Evolutionary conservation across 495 filamentous ascomycete genomes (phyloP).

Genomic region (Pyrenula aspistea): DNA sequence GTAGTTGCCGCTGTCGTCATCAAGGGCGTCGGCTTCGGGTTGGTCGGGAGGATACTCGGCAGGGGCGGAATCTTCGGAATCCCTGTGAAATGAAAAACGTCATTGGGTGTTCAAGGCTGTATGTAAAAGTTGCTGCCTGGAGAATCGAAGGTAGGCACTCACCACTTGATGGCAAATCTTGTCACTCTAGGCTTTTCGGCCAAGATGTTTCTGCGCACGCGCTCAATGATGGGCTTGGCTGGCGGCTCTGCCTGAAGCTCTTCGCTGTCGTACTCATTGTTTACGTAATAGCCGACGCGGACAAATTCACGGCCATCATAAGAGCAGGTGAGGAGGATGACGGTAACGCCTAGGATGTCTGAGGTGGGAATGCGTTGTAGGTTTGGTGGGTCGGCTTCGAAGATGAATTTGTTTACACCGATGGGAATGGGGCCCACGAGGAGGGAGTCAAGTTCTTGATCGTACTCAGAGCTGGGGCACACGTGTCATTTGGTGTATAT

Average conservation of each 20-base stretch:
- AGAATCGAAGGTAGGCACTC: constrained; percentile 14
- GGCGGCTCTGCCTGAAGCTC: constrained; percentile 81
- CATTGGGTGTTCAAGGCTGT: constrained; percentile 2
- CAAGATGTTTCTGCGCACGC: constrained; percentile 79
- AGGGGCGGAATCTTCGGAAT: constrained; percentile 89
- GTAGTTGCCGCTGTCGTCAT: constrained; percentile 75
- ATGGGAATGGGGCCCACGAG: constrained; percentile 94
- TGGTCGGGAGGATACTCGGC: constrained; percentile 95
- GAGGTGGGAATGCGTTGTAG: constrained; percentile 80
- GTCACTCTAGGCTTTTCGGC: constrained; percentile 97
- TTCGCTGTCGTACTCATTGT: constrained; percentile 93
- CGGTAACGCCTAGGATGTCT: constrained; percentile 93
- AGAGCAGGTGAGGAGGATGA: constrained; percentile 90
- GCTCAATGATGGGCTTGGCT: constrained; percentile 80
- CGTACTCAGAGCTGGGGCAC: constrained; percentile 68
- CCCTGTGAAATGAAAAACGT: constrained; percentile 53
- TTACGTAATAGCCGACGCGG: constrained; percentile 97
- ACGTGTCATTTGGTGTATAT: constrained; percentile 9
- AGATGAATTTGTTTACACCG: constrained; percentile 96
- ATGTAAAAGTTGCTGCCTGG: neutral
- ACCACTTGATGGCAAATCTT: constrained; percentile 99
- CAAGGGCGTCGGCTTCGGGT: constrained; percentile 78
- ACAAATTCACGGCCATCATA: constrained; percentile 97
- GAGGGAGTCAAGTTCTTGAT: constrained; percentile 94
- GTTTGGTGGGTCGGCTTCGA: constrained; percentile 87